Evolutionary conservation across 2,329 filamentous ascomycete genomes (phyloP), one percentile per base, ranked within the genome.

Genomic region (Lasiodiplodia theobromae): DNA sequence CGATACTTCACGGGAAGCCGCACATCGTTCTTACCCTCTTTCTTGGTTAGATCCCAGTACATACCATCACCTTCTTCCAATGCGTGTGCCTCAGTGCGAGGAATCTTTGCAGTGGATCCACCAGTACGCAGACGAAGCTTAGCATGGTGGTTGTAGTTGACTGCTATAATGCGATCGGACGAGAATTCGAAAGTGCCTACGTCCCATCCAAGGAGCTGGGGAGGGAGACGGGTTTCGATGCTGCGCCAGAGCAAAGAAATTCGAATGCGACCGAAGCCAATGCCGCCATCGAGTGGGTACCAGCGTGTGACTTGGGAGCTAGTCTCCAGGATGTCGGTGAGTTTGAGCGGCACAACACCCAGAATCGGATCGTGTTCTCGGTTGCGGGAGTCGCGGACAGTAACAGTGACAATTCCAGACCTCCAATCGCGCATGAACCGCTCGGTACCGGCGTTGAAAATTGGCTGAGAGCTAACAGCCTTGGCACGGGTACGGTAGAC

Each of bases 361-460:
- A 98, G 88, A 70, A 99, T 93, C 0, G 96, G 95, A 72, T 98
- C 96, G 74, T 98, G 95, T 80, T 99, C 91, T 66, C 95, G 87
- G 79, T 97, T 92, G 40, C 95, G 89, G 12, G 92, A 89, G 77
- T 98, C 95, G 31, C 96, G 91, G 18, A 97, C 94, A 0, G 93
- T 92, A 62, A 98, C 86, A 0, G 94, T 97, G 66, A 97, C 86
- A 68, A 97, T 92, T 56, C 88, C 87, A 21, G 92, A 96, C 71
- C 93, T 87, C 96, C 96, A 99, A 76, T 99, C 95, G 25, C 95
- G 91, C 37, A 98, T 84, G 74, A 98, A 98, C 14, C 91, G 88
- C 77, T 99, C 96, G 0, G 94, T 97, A 69, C 95, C 95, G 3
- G 96, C 94, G 74, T 98, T 97, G 86, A 97, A 98, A 71, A 98